Evolutionary conservation across 78 protist genomes (phyloP).

Genomic region (Guillardia theta): DNA sequence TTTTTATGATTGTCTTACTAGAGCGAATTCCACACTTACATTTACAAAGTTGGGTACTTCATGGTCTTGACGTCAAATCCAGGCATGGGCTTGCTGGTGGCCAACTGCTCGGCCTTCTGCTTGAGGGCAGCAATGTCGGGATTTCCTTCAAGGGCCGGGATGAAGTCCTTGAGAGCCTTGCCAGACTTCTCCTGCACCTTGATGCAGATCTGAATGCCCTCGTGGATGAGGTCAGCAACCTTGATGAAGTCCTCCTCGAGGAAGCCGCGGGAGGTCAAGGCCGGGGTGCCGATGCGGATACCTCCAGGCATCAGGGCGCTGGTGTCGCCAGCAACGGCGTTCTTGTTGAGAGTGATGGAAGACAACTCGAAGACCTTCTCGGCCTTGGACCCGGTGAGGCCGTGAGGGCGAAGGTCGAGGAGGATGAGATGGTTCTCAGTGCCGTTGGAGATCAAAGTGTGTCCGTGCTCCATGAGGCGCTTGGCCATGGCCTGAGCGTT

Average conservation of each 20-base stretch:
- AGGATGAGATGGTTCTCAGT: conserved; percentile 98
- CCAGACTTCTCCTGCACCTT: conserved; percentile 63
- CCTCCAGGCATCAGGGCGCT: conserved; percentile 83
- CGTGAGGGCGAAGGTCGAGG: conserved; percentile 87
- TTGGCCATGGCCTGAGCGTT: conserved; percentile 85
- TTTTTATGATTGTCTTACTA: too few relatives aligned
- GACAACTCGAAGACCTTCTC: conserved; percentile 88
- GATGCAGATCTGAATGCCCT: conserved; percentile 73
- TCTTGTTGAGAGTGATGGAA: conserved; percentile 95
- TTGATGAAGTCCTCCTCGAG: conserved; percentile 74
- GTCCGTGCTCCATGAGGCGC: conserved; percentile 77
- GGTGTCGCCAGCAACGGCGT: conserved; percentile 92
- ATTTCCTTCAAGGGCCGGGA: conserved; percentile 51
- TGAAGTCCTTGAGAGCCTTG: conserved; percentile 80
- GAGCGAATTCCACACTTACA: too few relatives aligned
- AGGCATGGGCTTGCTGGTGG: conserved; percentile 72
- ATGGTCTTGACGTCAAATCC: conserved; percentile 58
- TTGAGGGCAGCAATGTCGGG: conserved; percentile 40
- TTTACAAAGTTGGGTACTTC: conserved; percentile 2
- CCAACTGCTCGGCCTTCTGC: conserved; percentile 73
- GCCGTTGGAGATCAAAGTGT: conserved; percentile 91
- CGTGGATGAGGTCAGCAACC: conserved; percentile 88
- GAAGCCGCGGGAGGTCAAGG: conserved; percentile 94
- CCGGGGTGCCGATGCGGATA: conserved; percentile 83
- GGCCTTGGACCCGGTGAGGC: conserved; percentile 88